A percentile compares a stretch with the other conserved stretches of the same genome.
Conservation (phyloP, 164 flowering plant genomes). For the Magnolia changhungtana region DNA sequence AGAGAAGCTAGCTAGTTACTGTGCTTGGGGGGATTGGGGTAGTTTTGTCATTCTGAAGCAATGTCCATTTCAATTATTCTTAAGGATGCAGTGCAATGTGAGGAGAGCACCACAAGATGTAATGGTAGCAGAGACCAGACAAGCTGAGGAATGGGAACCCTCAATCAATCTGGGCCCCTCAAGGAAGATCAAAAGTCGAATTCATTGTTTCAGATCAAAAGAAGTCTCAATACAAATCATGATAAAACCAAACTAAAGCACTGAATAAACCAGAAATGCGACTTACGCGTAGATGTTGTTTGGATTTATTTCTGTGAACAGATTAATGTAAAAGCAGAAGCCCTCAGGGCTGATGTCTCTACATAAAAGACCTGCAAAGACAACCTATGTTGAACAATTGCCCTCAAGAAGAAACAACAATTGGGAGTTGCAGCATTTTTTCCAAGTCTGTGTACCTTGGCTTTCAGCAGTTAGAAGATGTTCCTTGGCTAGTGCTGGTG, state of each 20-base stretch:
- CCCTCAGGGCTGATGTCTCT: constrained; percentile 94
- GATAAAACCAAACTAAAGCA: background rate
- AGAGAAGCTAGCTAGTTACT: background rate
- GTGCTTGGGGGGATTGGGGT: background rate
- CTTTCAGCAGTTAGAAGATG: constrained; percentile 89
- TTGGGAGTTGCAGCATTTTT: background rate
- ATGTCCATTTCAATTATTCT: background rate
- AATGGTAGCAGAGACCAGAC: background rate
- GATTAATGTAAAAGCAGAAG: constrained; percentile 78
- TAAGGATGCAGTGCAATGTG: background rate
- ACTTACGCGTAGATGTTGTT: constrained; percentile 65
- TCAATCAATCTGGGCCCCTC: background rate
- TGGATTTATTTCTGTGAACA: constrained; percentile 58
- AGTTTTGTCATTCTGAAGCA: background rate
- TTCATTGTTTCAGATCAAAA: background rate
- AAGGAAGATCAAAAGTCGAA: background rate
- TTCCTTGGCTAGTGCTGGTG: constrained; percentile 97
- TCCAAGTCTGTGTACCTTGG: constrained; percentile 48
- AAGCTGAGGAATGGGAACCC: background rate
- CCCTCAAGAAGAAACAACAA: background rate
- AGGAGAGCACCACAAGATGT: background rate
- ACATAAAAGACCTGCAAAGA: constrained; percentile 73
- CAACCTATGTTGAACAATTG: background rate
- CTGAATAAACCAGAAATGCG: background rate
- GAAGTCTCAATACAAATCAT: background rate